Conservation (phyloP, 2,329 filamentous ascomycete species). For the Chrysoporthe austroafricana region DNA sequence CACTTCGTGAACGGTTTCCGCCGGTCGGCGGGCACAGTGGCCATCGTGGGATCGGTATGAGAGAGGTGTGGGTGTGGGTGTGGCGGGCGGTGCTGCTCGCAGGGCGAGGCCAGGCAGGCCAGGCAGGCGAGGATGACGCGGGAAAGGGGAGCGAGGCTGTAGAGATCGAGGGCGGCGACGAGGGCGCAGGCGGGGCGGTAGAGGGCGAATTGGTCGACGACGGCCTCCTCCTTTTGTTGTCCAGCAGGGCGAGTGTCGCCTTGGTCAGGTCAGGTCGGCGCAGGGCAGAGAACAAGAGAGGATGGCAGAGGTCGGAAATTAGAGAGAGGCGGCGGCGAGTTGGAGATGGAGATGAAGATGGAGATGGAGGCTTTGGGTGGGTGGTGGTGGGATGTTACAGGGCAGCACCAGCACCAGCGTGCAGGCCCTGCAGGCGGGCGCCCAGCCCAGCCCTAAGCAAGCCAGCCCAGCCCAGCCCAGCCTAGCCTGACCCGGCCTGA, state of each 20-base stretch:
- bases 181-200: no score
- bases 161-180: no score
- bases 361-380: neutral
- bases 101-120: no score
- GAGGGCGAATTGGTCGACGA: neutral
- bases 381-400: no score
- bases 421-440: no score
- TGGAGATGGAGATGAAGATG: neutral
- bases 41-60: conserved; percentile 20
- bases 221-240: no score
- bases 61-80: neutral
- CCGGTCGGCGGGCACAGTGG: conserved; percentile 52
- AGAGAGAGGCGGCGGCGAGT: neutral
- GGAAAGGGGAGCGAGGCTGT: conserved; percentile 12
- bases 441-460: neutral
- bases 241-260: neutral
- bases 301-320: conserved; percentile 1
- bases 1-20: conserved; percentile 88
- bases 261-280: neutral
- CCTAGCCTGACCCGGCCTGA: neutral
- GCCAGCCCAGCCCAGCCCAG: neutral
- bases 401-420: no score
- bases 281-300: neutral
- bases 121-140: conserved; percentile 13
- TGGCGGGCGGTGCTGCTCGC: no score